Percentiles rank a stretch among this genome's conserved stretches.
Evolutionary conservation across 495 filamentous ascomycete genomes (phyloP).

Genomic region (Tuber borchii): DNA sequence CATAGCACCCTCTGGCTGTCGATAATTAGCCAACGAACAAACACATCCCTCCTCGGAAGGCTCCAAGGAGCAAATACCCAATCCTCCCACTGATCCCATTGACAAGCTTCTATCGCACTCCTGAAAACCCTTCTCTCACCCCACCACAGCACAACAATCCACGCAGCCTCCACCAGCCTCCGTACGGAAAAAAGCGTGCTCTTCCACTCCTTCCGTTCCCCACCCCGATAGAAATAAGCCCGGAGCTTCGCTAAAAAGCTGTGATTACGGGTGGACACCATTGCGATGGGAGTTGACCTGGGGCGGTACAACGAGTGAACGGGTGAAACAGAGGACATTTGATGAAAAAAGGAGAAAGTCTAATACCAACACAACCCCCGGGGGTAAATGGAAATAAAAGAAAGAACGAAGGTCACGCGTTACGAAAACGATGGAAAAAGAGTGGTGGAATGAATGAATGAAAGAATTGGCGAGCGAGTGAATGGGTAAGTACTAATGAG

Average conservation of each 20-base stretch:
- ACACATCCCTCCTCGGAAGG: background rate
- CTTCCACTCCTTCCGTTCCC: slow-evolving; percentile 2
- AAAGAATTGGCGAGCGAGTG: background rate
- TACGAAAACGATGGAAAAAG: background rate
- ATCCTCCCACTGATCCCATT: slow-evolving; percentile 81
- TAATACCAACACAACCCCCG: background rate
- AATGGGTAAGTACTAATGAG: background rate
- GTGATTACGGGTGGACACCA: background rate
- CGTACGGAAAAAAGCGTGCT: slow-evolving; percentile 43
- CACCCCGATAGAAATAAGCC: background rate
- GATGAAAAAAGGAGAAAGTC: background rate
- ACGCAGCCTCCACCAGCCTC: slow-evolving; percentile 61
- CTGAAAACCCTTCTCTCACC: slow-evolving; percentile 75
- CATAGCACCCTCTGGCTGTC: slow-evolving; percentile 62
- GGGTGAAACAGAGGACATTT: background rate
- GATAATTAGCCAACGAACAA: slow-evolving; percentile 15
- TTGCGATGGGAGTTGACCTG: background rate
- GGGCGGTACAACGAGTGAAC: background rate
- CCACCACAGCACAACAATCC: slow-evolving; percentile 77
- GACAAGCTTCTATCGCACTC: slow-evolving; percentile 60
- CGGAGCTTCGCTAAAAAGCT: background rate
- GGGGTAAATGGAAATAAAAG: background rate
- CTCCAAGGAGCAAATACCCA: slow-evolving; percentile 57
- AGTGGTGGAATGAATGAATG: background rate
- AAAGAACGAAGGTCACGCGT: background rate